Base-by-base conservation (phyloP, 2,329 filamentous ascomycete species). In the Scortechinia acanthostroma region DNA sequence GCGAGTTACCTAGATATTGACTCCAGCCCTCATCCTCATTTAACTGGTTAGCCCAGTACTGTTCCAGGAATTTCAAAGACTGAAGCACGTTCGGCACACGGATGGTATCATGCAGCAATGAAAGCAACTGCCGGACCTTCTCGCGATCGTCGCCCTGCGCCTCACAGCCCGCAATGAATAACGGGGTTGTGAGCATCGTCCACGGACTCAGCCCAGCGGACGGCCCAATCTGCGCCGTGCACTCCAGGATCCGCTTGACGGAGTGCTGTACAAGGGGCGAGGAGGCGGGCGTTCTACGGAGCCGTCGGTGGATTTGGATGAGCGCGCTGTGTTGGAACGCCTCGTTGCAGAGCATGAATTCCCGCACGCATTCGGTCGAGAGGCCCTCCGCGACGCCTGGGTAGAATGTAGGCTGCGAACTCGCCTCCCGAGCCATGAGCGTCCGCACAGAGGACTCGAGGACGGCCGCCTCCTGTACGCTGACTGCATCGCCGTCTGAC, bases 371-470 rank as follows among this genome's bases (percentile, higher is more conserved):
- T 14, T 48, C 46, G n/a, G 19, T 21, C 21, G 33, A 16, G 14
- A 48, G 47, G 22, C 45, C 45, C 22, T 51, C 46, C 16, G 45
- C 17, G 13, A 51, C 46, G 4, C 46, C 49, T 25, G 47, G 46
- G 30, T 46, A 64, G 30, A 64, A 63, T 2, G 52, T 52, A 19
- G 62, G 60, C 15, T 53, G 52, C 2, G 53, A 51, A 2, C 43
- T 37, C 17, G 46, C 43, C 17, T 58, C 56, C 22, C 57, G 55
- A 21, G 56, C 57, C 50, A 65, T 65, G 22, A 65, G 51, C 4
- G 52, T 48, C 4, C 52, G 55, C 3, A 67, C 52, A 1, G 60
- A 59, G 4, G 52, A 49, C 47, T 67, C 64, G 1, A 67, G 51
- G 4, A 50, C 48, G 4, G 51, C 52, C 10, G 63, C 61, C 45